These are phyloP conservation scores for Spinellus fusiger DNA, from an alignment of 192 early-diverging fungal genomes.

Conservation along the genomic window DNA sequence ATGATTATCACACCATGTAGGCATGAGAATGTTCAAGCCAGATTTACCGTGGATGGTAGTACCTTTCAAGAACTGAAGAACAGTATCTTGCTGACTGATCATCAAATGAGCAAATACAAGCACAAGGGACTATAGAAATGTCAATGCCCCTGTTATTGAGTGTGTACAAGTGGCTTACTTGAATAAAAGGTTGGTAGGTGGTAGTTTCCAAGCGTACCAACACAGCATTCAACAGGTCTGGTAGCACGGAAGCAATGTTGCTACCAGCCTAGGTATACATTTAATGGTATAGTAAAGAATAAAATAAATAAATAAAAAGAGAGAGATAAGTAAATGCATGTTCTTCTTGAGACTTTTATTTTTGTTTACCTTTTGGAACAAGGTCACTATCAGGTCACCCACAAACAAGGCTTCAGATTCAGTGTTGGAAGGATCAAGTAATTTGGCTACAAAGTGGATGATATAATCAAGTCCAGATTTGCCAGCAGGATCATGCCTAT, in stretches of 20 bases:
- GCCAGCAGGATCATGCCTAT: conserved; percentile 35
- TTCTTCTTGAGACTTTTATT: background rate
- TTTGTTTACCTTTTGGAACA: conserved; percentile 69
- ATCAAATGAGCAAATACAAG: conserved; percentile 86
- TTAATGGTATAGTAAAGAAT: too few relatives aligned
- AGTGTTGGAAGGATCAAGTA: conserved; percentile 66
- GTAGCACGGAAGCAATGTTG: conserved; percentile 56
- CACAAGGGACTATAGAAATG: conserved; percentile 59
- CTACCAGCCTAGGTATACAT: conserved; percentile 45
- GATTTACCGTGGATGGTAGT: conserved; percentile 53
- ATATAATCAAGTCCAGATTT: conserved; percentile 74
- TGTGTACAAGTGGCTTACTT: conserved; percentile 41
- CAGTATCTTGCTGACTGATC: conserved; percentile 56
- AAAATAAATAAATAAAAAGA: background rate
- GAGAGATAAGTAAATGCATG: conserved; percentile 23
- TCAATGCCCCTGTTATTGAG: background rate
- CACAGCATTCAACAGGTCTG: conserved; percentile 75
- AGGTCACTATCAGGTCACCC: conserved; percentile 80
- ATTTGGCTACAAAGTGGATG: conserved; percentile 73
- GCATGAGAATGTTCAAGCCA: conserved; percentile 74
- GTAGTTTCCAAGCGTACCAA: conserved; percentile 65
- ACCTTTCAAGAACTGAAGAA: conserved; percentile 65
- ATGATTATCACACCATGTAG: conserved; percentile 80
- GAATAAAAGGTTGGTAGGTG: conserved; percentile 72
- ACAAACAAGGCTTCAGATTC: conserved; percentile 86